Percentiles rank a stretch among this genome's conserved stretches.
Conservation (phyloP, 805 yeast species). For the Saccharomycopsis selenospora region DNA sequence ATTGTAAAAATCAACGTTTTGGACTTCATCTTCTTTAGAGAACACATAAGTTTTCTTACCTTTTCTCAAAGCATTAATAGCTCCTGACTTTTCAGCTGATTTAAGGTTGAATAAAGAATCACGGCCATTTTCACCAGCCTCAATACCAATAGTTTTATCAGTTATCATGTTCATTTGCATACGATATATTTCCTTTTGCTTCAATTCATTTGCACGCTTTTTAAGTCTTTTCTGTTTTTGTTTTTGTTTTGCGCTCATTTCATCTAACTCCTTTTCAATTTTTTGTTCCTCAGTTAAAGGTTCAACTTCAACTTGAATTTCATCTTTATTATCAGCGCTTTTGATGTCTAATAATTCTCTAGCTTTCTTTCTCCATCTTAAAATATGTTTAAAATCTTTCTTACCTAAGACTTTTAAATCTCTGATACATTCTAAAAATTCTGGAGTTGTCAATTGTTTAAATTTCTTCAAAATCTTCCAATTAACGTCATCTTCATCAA, state of each 20-base stretch:
- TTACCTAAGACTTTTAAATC: constrained; percentile 92
- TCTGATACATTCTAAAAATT: constrained; percentile 73
- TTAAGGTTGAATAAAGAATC: constrained; percentile 71
- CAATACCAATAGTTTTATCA: constrained; percentile 87
- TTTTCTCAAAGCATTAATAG: constrained; percentile 59
- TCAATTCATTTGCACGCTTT: constrained; percentile 71
- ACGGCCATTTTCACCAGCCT: constrained; percentile 75
- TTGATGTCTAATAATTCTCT: constrained; percentile 69
- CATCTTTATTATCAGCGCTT: constrained; percentile 44
- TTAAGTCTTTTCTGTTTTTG: constrained; percentile 70
- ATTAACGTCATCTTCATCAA: constrained; percentile 55
- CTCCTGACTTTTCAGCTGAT: constrained; percentile 83
- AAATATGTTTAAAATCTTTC: constrained; percentile 79
- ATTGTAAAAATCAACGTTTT: constrained; percentile 51
- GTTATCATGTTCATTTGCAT: constrained; percentile 96
- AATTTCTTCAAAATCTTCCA: constrained; percentile 66
- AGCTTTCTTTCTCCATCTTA: constrained; percentile 85
- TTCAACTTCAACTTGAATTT: constrained; percentile 51
- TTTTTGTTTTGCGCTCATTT: constrained; percentile 63
- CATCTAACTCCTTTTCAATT: constrained; percentile 77
- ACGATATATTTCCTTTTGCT: constrained; percentile 81
- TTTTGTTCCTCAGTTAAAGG: constrained; percentile 80
- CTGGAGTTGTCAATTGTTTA: constrained; percentile 63
- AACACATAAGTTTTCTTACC: constrained; percentile 70
- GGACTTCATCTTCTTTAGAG: constrained; percentile 44